Evolutionary conservation across 1,284 basidiomycete species (phyloP).

Genomic region (Phlebopus sp.): DNA sequence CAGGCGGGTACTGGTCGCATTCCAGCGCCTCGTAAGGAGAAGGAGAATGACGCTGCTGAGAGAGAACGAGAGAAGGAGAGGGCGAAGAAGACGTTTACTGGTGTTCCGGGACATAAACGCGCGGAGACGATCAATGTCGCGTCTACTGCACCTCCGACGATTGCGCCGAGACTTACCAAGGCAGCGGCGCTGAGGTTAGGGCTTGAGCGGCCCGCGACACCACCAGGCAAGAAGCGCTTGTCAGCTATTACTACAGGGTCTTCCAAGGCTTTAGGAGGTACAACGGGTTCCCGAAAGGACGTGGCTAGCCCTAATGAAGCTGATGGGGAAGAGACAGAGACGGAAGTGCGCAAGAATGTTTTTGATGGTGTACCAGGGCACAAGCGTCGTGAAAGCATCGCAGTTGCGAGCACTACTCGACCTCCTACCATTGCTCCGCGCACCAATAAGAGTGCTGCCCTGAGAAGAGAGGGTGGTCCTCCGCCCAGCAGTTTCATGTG

Average conservation of each 20-base stretch:
- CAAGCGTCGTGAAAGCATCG: conserved; percentile 70
- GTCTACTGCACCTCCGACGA: conserved; percentile 66
- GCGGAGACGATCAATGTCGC: conserved; percentile 63
- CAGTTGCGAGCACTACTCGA: conserved; percentile 57
- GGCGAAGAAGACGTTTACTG: conserved; percentile 60
- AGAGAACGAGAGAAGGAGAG: conserved; percentile 56
- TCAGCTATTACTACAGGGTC: conserved; percentile 16
- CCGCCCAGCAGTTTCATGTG: conserved; percentile 67
- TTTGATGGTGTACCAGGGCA: conserved; percentile 82
- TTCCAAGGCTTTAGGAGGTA: conserved; percentile 6
- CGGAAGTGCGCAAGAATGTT: conserved; percentile 35
- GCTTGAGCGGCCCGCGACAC: conserved; percentile 35
- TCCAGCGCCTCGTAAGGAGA: conserved; percentile 24
- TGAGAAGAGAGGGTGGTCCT: conserved; percentile 48
- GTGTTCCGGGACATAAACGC: conserved; percentile 78
- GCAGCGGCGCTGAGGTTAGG: conserved; percentile 69
- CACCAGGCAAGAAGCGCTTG: conserved; percentile 31
- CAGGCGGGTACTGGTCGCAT: conserved; percentile 32
- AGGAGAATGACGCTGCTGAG: conserved; percentile 28
- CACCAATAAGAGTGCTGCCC: conserved; percentile 64
- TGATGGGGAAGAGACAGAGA: conserved; percentile 34
- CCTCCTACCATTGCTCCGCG: conserved; percentile 64
- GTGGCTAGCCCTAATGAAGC: conserved; percentile 24
- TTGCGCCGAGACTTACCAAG: conserved; percentile 71
- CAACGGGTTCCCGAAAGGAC: conserved; percentile 13